phyloP scores from a whole-genome alignment of 345 rosid species.

The Cardamine chenopodiifolia region DNA sequence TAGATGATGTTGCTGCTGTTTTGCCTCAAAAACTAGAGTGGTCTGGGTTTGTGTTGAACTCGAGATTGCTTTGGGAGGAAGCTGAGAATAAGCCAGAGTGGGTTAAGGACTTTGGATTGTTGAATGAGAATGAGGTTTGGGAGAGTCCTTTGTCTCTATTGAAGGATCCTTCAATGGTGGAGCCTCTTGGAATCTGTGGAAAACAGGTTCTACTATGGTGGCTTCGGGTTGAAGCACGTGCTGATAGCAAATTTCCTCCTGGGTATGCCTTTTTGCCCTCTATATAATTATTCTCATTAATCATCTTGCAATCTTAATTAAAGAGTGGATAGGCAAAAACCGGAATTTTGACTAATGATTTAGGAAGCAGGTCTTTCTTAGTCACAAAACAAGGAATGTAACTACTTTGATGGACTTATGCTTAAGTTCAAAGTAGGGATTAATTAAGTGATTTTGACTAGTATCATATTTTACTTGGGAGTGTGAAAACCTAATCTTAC shows the following conservation, averaged over 20 bases:
- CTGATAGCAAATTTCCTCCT: constrained; percentile 98
- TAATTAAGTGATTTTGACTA: constrained; percentile 22
- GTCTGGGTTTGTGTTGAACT: constrained; percentile 95
- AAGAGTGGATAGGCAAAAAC: not conserved
- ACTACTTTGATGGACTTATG: not conserved
- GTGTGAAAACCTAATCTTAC: not conserved
- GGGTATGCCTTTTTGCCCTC: constrained; percentile 51
- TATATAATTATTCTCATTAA: not conserved
- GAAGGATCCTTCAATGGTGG: constrained; percentile 72
- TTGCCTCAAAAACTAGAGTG: constrained; percentile 87
- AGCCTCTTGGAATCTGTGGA: constrained; percentile 96
- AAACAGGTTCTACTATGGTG: constrained; percentile 93
- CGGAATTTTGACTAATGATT: not conserved
- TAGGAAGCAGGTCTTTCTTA: constrained; percentile 1
- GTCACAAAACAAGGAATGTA: constrained; percentile 17
- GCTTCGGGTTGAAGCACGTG: constrained; percentile 99
- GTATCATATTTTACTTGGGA: not conserved
- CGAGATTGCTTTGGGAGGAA: constrained; percentile 88
- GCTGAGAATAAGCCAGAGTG: constrained; percentile 70
- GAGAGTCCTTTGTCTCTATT: constrained; percentile 81
- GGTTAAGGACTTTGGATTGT: constrained; percentile 65
- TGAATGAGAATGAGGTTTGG: constrained; percentile 49
- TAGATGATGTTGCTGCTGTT: constrained; percentile 84
- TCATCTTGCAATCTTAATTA: not conserved
- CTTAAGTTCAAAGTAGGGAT: not conserved